phyloP scores from a whole-genome alignment of 164 flowering plant genomes.

The Liquidambar formosana region DNA sequence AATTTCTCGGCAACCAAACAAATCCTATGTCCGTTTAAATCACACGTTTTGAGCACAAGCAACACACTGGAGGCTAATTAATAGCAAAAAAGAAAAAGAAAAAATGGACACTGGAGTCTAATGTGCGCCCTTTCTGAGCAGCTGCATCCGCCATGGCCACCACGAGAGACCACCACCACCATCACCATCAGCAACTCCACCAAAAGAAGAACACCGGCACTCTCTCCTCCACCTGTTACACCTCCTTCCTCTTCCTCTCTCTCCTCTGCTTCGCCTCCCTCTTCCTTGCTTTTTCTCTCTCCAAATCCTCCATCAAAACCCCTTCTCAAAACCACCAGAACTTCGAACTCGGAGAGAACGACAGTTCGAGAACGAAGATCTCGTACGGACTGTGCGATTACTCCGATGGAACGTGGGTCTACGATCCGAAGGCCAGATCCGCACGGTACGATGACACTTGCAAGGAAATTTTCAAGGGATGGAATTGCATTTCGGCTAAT shows the following conservation, averaged over 20 bases:
- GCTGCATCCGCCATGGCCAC: slow-evolving; percentile 22
- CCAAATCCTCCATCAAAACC: slow-evolving; percentile 21
- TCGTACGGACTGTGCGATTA: slow-evolving; percentile 40
- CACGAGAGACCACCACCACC: slow-evolving; percentile 18
- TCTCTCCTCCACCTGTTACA: slow-evolving; percentile 20
- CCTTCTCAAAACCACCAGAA: slow-evolving; percentile 5
- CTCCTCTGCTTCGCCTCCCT: slow-evolving; percentile 50
- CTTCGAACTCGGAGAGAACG: neutral
- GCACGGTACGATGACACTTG: slow-evolving; percentile 66
- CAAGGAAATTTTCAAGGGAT: slow-evolving; percentile 95
- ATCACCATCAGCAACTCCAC: no score
- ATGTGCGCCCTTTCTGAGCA: neutral
- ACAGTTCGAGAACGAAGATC: neutral
- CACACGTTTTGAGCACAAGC: no score
- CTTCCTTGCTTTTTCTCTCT: slow-evolving; percentile 49
- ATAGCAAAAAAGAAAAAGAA: no score
- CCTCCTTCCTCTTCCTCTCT: slow-evolving; percentile 42
- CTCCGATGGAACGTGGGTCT: slow-evolving; percentile 80
- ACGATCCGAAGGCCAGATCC: slow-evolving; percentile 43
- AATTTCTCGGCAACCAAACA: no score
- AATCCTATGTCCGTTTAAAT: no score
- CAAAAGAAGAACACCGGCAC: slow-evolving; percentile 26
- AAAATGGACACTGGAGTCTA: neutral
- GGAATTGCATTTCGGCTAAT: slow-evolving; percentile 74
- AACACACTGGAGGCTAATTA: neutral